phyloP scores from a whole-genome alignment of 2,329 filamentous ascomycete species.

The Huntiella decipiens region DNA sequence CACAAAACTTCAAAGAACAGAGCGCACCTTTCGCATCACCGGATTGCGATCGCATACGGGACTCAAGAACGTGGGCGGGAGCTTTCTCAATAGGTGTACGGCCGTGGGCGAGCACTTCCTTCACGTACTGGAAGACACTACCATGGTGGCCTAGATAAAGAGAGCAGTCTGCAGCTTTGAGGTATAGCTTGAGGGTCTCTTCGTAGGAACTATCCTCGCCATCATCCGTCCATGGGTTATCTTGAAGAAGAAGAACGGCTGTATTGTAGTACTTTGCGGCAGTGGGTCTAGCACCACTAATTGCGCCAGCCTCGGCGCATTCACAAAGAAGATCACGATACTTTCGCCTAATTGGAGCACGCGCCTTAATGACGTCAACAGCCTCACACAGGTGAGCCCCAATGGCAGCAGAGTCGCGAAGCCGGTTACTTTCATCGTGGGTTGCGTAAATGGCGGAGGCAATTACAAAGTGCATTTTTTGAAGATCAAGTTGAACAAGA shows the following conservation, averaged over 20 bases:
- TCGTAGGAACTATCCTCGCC: slow-evolving; percentile 59
- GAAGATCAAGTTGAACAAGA: slow-evolving; percentile 47
- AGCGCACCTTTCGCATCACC: slow-evolving; percentile 56
- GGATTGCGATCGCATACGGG: slow-evolving; percentile 55
- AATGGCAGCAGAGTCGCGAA: slow-evolving; percentile 26
- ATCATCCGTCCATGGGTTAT: slow-evolving; percentile 54
- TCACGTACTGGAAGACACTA: slow-evolving; percentile 48
- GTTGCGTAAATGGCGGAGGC: slow-evolving; percentile 64
- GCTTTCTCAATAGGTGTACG: slow-evolving; percentile 61
- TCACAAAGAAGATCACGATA: slow-evolving; percentile 63
- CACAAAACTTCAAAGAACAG: slow-evolving; percentile 47
- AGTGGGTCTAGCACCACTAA: slow-evolving; percentile 66
- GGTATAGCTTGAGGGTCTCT: slow-evolving; percentile 64
- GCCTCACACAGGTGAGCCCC: slow-evolving; percentile 69
- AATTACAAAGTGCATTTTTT: slow-evolving; percentile 82
- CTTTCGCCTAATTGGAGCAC: slow-evolving; percentile 38
- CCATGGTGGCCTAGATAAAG: slow-evolving; percentile 57
- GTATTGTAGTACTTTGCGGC: slow-evolving; percentile 65
- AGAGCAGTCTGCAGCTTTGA: slow-evolving; percentile 65
- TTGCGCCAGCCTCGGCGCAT: slow-evolving; percentile 58
- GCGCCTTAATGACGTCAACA: slow-evolving; percentile 51
- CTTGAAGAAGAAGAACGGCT: slow-evolving; percentile 61
- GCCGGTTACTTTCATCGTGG: slow-evolving; percentile 37
- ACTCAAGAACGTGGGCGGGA: slow-evolving; percentile 66
- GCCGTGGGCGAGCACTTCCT: slow-evolving; percentile 50